Base-by-base conservation (phyloP, 495 filamentous ascomycete species). In the Neurospora intermedia region DNA sequence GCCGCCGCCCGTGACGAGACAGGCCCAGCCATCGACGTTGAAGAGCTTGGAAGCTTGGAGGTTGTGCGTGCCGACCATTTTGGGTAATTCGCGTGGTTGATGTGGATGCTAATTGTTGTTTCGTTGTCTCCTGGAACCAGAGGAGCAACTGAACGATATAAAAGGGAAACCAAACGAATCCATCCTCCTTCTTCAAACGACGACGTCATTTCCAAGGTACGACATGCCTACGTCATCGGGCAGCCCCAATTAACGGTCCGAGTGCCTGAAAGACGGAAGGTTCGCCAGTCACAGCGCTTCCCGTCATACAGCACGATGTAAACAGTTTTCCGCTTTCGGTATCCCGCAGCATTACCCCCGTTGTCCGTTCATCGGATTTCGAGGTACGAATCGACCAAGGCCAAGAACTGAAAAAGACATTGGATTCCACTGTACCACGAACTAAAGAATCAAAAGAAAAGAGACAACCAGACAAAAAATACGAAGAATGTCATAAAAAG, bases 1-100 rank as follows among this genome's bases (percentile, higher is more conserved):
- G 4, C 88, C 89, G 41, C 88, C 88, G 20, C 89, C 88, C 0
- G 89, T 90, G 46, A 90, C 83, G 20, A 90, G 86, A 20, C 86
- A 87, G 0, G 89, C 85, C 39, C 86, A 81, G 20, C 87, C 87
- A 62, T 87, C 78, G 23, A 89, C 87, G 31, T 80, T 81, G 81
- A 88, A 88, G 54, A 91, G 82, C 35, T 74, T 81, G 16, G 72
- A 71, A 7, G 79, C 82, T 43, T 81, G 74, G 62, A 85, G 81
- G 5, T 79, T 73, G n/a, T 75, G 46, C 9, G 81, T 82, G 39
- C 79, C 76, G 10, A 78, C 77, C 76, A 80, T 81, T 31, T 70
- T 5, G 39, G 2, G 35, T 38, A 6, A 31, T 31, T 31, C 27
- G 27, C 27, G 27, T 31, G 27, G 27, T 31, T 31, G 27, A 2